phyloP scores from a whole-genome alignment of 768 basidiomycete species.

The Rossbeevera mucosa region DNA sequence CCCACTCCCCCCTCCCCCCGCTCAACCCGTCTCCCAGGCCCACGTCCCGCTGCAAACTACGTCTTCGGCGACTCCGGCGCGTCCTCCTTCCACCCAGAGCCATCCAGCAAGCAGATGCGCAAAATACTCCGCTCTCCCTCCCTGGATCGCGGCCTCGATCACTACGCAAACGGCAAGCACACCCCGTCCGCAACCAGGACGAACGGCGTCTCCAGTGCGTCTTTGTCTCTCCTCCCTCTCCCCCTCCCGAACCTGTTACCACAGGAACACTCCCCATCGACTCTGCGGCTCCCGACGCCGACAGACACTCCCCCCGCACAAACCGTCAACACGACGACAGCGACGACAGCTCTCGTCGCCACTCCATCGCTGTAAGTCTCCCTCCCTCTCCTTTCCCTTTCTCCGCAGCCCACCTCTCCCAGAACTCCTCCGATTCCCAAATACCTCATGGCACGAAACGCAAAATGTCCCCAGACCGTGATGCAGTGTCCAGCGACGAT shows the following conservation, averaged over 20 bases:
- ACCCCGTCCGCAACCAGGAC: conserved; percentile 12
- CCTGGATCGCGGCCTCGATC: conserved; percentile 36
- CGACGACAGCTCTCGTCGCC: conserved; percentile 65
- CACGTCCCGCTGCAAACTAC: conserved; percentile 62
- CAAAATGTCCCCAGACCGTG: conserved; percentile 74
- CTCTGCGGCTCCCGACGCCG: conserved; percentile 21
- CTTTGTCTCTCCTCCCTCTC: conserved; percentile 7
- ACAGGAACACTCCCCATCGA: conserved; percentile 23
- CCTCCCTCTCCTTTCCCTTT: neutral
- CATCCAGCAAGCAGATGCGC: conserved; percentile 38
- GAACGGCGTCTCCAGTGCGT: conserved; percentile 25
- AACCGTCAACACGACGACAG: conserved; percentile 45
- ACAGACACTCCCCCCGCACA: conserved; percentile 26
- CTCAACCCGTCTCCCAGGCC: conserved; percentile 35
- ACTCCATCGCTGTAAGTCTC: conserved; percentile 61
- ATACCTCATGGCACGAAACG: conserved; percentile 67
- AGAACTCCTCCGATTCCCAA: conserved; percentile 38
- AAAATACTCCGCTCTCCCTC: conserved; percentile 60
- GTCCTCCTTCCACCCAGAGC: conserved; percentile 38
- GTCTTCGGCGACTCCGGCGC: conserved; percentile 54
- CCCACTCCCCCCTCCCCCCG: neutral
- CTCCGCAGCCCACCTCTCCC: conserved; percentile 1
- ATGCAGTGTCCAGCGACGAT: conserved; percentile 52
- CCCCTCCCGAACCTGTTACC: conserved; percentile 15
- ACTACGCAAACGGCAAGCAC: conserved; percentile 14